phyloP scores from a whole-genome alignment of 257 asterid species.

The Nicotiana sylvestris region DNA sequence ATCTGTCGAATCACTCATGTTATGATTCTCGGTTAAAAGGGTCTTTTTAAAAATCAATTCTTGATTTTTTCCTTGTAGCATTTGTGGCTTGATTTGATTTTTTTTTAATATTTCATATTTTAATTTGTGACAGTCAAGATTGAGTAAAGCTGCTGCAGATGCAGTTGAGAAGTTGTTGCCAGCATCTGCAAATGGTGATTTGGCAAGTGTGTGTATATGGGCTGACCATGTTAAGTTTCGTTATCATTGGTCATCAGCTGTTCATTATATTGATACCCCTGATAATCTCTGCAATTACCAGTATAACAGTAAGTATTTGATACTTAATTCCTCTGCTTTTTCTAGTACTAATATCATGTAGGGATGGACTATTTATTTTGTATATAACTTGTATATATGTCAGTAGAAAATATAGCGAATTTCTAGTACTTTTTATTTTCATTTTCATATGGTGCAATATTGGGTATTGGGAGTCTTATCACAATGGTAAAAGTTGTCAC shows the following conservation, averaged over 20 bases:
- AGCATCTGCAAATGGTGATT: conserved; percentile 44
- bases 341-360: not conserved
- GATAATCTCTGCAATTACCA: conserved; percentile 67
- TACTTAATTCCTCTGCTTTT: not conserved
- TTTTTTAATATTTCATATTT: not conserved
- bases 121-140: conserved; percentile 39
- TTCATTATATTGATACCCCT: conserved; percentile 77
- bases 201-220: conserved; percentile 77
- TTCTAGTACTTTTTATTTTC: not conserved
- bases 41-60: not conserved
- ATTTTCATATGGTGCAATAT: not conserved
- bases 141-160: conserved; percentile 59
- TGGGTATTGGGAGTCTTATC: not conserved
- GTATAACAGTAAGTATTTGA: conserved; percentile 48
- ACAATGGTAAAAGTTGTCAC: not conserved
- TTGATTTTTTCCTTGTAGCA: not conserved
- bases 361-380: not conserved
- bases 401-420: not conserved
- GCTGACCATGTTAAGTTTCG: conserved; percentile 67
- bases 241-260: conserved; percentile 79
- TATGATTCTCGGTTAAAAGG: not conserved
- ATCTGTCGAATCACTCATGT: not conserved
- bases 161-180: conserved; percentile 72
- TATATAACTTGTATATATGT: not conserved
- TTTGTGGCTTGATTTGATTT: not conserved